These are phyloP conservation scores for Simplicillium sp. DNA, from an alignment of 2,329 filamentous ascomycete species.

Conservation along the genomic window DNA sequence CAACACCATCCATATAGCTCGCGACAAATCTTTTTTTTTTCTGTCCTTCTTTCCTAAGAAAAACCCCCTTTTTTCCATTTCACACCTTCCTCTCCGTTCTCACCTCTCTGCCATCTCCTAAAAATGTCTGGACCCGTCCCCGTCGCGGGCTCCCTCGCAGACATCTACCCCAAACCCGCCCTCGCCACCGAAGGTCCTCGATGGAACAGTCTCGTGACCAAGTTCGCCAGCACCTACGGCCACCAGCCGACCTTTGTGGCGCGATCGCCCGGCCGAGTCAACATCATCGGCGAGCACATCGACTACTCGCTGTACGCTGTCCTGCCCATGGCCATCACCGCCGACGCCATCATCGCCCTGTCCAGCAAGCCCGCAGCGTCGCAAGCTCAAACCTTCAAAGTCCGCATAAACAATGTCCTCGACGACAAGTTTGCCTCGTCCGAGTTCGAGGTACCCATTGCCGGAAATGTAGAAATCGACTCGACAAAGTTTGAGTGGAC, in stretches of 20 bases:
- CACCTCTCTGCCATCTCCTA: constrained; percentile 1
- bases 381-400: constrained; percentile 44
- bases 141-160: constrained; percentile 61
- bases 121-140: constrained; percentile 57
- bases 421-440: constrained; percentile 64
- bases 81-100: background rate
- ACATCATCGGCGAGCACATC: constrained; percentile 98
- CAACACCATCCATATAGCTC: too few species aligned
- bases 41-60: too few species aligned
- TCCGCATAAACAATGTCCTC: constrained; percentile 75
- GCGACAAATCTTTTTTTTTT: too few species aligned
- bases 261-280: constrained; percentile 87
- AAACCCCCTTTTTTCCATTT: background rate
- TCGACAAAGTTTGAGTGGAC: constrained; percentile 84
- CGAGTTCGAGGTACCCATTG: constrained; percentile 61
- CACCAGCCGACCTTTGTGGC: constrained; percentile 70
- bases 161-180: constrained; percentile 75
- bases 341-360: constrained; percentile 84
- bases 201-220: constrained; percentile 64
- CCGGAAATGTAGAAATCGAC: constrained; percentile 68
- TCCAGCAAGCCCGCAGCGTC: constrained; percentile 39
- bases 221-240: constrained; percentile 64
- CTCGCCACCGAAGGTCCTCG: constrained; percentile 57
- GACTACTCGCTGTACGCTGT: constrained; percentile 97
- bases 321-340: constrained; percentile 88